Evolutionary conservation across 305 asterid genomes (phyloP).

Genomic region (Fraxinus floribunda): DNA sequence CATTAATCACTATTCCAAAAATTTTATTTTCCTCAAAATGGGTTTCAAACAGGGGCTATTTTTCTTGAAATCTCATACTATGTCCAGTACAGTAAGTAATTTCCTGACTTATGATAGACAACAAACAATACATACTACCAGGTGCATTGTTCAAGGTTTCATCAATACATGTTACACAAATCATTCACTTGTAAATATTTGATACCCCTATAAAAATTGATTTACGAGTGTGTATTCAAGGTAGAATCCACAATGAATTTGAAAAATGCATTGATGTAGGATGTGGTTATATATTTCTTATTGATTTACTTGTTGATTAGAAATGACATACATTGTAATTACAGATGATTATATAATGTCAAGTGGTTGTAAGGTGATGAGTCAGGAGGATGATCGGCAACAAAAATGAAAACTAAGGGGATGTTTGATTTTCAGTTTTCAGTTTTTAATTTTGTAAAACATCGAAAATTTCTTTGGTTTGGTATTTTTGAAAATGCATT

Average conservation of each 20-base stretch:
- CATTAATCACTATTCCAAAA: no score
- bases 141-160: neutral
- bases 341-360: neutral
- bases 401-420: neutral
- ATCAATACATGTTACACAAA: neutral
- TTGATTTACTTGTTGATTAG: neutral
- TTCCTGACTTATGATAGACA: neutral
- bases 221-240: neutral
- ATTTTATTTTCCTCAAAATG: no score
- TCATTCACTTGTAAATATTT: neutral
- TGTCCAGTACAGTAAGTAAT: neutral
- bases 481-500: no score
- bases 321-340: neutral
- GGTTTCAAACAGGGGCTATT: no score
- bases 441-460: neutral
- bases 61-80: neutral
- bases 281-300: neutral
- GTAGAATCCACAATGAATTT: neutral
- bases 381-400: neutral
- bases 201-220: neutral
- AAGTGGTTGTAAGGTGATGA: neutral
- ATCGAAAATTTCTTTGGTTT: no score
- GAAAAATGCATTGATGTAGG: neutral
- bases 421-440: no score
- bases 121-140: neutral